Percentiles rank a stretch among this genome's conserved stretches.
phyloP scores from a whole-genome alignment of 768 basidiomycete species.

The Suillus hirtellus region DNA sequence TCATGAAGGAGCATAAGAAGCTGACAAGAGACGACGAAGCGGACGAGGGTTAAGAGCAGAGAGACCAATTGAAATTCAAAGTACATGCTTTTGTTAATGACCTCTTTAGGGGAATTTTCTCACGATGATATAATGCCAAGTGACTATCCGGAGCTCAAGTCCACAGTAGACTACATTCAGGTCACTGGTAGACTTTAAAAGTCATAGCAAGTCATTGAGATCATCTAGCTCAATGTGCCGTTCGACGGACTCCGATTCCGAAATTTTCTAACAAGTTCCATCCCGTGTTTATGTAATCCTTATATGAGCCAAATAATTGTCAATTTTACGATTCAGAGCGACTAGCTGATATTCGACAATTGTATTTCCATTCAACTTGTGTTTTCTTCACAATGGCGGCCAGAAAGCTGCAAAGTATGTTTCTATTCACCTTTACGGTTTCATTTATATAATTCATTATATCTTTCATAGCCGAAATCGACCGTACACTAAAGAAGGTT shows the following conservation, averaged over 20 bases:
- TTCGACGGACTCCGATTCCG: neutral
- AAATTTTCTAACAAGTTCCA: neutral
- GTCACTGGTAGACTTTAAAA: neutral
- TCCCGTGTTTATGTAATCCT: slow-evolving; percentile 26
- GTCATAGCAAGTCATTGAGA: neutral
- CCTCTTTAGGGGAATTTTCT: slow-evolving; percentile 3
- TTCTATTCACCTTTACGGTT: neutral
- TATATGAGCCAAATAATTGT: slow-evolving; percentile 7
- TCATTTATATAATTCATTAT: slow-evolving; percentile 3
- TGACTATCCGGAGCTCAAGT: neutral
- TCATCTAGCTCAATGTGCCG: neutral
- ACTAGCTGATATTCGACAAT: slow-evolving; percentile 12
- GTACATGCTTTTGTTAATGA: slow-evolving; percentile 3
- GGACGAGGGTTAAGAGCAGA: slow-evolving; percentile 22
- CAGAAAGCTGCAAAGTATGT: slow-evolving; percentile 83
- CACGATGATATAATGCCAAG: neutral
- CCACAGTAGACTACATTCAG: neutral
- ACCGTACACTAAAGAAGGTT: slow-evolving; percentile 97
- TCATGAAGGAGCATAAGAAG: slow-evolving; percentile 35
- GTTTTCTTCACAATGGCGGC: slow-evolving; percentile 69
- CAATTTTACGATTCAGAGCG: slow-evolving; percentile 8
- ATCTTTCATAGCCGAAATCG: slow-evolving; percentile 83
- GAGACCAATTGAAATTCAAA: slow-evolving; percentile 16
- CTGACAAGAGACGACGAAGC: slow-evolving; percentile 4
- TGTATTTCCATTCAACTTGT: slow-evolving; percentile 11